These are phyloP conservation scores for Metschnikowia peoriensis DNA, from an alignment of 805 yeast genomes.

Conservation along the genomic window DNA sequence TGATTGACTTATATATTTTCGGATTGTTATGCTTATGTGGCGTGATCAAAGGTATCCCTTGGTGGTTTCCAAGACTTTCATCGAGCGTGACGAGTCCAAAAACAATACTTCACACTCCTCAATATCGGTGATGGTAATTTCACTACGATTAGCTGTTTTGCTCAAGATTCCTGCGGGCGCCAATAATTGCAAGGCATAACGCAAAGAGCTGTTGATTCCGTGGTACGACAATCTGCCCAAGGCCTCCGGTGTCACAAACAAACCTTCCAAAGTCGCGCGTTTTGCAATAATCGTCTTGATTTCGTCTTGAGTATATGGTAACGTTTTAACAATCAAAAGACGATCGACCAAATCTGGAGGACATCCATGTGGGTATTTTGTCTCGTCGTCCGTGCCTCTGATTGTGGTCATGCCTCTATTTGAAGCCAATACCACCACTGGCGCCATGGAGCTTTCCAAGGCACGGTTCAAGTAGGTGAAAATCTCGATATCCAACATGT, in stretches of 20 bases:
- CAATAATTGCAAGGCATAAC: conserved; percentile 88
- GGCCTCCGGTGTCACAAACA: conserved; percentile 66
- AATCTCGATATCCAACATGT: conserved; percentile 96
- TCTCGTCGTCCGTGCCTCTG: conserved; percentile 82
- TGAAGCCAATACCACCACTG: conserved; percentile 92
- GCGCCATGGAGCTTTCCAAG: conserved; percentile 86
- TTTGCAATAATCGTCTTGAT: conserved; percentile 78
- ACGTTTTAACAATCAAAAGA: conserved; percentile 84
- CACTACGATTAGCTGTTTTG: conserved; percentile 66
- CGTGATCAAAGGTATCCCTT: conserved; percentile 34
- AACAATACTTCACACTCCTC: conserved; percentile 82
- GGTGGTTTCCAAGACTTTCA: conserved; percentile 58
- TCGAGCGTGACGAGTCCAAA: conserved; percentile 82
- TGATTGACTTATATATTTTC: background rate
- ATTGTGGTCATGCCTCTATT: conserved; percentile 92
- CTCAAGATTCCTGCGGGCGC: conserved; percentile 89
- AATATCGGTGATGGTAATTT: conserved; percentile 66
- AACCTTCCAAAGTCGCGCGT: conserved; percentile 74
- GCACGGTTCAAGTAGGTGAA: conserved; percentile 95
- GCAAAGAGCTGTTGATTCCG: conserved; percentile 76
- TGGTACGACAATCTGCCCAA: conserved; percentile 68
- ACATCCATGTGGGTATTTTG: conserved; percentile 90
- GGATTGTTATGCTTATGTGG: background rate
- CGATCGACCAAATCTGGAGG: conserved; percentile 95
- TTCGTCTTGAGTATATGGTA: conserved; percentile 83